Base-by-base conservation (phyloP, 2,329 filamentous ascomycete species). In the Orbilia quercus region DNA sequence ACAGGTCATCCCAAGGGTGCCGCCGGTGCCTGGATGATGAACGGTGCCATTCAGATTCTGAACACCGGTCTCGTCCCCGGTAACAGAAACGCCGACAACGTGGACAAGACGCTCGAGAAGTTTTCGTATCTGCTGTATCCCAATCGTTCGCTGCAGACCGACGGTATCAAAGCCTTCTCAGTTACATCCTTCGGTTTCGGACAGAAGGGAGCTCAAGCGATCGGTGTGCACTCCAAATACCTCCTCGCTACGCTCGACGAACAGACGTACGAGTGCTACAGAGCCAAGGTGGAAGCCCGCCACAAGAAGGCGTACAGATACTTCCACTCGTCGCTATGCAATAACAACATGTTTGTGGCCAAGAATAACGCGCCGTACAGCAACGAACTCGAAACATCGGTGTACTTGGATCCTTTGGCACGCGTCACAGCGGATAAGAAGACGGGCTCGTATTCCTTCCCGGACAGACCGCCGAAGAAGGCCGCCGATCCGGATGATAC, bases 1-100 rank as follows among this genome's bases (percentile, higher is more conserved):
- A 99, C 96, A 62, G 95, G 95, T 82, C 95, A 99, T 81, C 95
- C 95, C 79, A 99, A 99, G 88, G 95, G 95, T 89, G 94, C 95
- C 79, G 95, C 95, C 73, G 95, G 95, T 85, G 95, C 94, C 53
- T 99, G 95, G 93, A 99, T 99, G 95, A 89, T 99, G 87, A 99
- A 99, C 85, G 95, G 95, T 76, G 95, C 91, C 81, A 84, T 99
- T 81, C 95, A 99, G 82, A 92, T 97, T 48, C 87, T 99, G 78
- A 96, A 98, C 85, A 90, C 87, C 57, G 95, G 95, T 79, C 85
- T 99, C 54, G 94, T 99, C 22, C 95, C 95, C 12, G 95, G 95
- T 72, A 99, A 99, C 84, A 90, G 93, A 79, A 99, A 99, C 78
- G 95, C 95, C 57, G 95, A 99, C 84, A 99, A 99, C 77, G 89